Evolutionary conservation across 2,329 filamentous ascomycete genomes (phyloP).

Genomic region (Pseudocercospora cruenta): DNA sequence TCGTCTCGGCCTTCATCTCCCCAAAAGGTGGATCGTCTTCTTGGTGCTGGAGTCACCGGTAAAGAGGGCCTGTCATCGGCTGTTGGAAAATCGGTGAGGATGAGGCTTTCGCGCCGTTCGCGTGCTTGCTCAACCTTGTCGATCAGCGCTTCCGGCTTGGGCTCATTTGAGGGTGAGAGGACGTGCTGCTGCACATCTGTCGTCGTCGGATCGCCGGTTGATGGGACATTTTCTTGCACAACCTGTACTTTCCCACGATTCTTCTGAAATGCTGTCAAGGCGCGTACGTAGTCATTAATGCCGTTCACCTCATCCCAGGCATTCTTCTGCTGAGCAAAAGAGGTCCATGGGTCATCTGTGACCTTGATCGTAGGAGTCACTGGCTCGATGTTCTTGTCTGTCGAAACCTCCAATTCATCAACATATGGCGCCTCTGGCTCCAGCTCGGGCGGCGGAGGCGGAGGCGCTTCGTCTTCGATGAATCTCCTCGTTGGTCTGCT

Average conservation of each 20-base stretch:
- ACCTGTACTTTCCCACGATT: constrained; percentile 50
- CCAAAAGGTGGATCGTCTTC: constrained; percentile 71
- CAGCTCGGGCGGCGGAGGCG: constrained; percentile 24
- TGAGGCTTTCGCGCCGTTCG: constrained; percentile 61
- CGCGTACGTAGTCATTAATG: constrained; percentile 84
- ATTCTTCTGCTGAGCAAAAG: constrained; percentile 69
- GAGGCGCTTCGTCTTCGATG: constrained; percentile 52
- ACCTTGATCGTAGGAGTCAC: constrained; percentile 53
- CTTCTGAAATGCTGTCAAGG: constrained; percentile 65
- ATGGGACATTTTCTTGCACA: constrained; percentile 24
- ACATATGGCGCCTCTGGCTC: constrained; percentile 26
- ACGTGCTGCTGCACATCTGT: constrained; percentile 23
- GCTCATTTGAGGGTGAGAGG: constrained; percentile 31
- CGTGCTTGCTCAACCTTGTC: constrained; percentile 32
- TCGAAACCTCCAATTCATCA: constrained; percentile 36
- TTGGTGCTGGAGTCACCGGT: constrained; percentile 85
- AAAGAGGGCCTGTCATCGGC: constrained; percentile 82
- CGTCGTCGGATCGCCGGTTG: constrained; percentile 9
- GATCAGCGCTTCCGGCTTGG: constrained; percentile 31
- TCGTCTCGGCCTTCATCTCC: constrained; percentile 59
- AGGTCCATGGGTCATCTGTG: constrained; percentile 67
- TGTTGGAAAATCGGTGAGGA: constrained; percentile 84
- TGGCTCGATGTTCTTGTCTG: constrained; percentile 28
- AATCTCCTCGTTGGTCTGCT: constrained; percentile 70
- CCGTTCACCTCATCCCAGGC: constrained; percentile 92